Conservation (phyloP, 441 rosid genomes). For the Pelargonium exstipulatum region DNA sequence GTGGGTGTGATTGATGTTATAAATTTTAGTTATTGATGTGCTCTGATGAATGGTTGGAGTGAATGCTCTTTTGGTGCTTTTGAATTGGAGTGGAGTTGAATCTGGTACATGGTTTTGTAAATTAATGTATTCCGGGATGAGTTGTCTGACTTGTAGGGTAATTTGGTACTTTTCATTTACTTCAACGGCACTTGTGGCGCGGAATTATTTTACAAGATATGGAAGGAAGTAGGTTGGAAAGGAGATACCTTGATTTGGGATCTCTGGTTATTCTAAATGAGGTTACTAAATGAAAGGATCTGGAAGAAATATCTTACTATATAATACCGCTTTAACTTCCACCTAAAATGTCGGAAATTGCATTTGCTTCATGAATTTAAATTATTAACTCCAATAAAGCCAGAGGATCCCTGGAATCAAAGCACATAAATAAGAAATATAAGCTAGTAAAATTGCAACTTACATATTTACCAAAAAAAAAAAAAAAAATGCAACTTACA, state of each 20-base stretch:
- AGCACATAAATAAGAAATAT: neutral
- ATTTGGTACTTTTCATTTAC: neutral
- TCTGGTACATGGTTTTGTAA: neutral
- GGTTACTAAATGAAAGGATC: neutral
- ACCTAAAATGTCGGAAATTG: neutral
- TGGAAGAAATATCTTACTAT: neutral
- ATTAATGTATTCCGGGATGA: neutral
- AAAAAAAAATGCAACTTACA: neutral
- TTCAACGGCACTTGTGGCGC: neutral
- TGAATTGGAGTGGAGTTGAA: neutral
- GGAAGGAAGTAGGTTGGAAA: constrained; percentile 3
- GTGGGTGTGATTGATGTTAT: neutral
- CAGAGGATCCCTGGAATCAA: neutral
- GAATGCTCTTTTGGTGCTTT: neutral
- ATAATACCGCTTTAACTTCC: neutral
- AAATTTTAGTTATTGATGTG: neutral
- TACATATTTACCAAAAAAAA: neutral
- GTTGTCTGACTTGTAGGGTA: neutral
- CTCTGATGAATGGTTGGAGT: neutral
- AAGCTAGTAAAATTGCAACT: neutral
- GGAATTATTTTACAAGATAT: neutral
- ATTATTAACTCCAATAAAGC: neutral
- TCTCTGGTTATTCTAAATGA: neutral
- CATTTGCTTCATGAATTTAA: neutral
- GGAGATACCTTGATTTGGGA: neutral